Conservation (phyloP, 148 eudicot genomes). For the Heliosperma pusillum region DNA sequence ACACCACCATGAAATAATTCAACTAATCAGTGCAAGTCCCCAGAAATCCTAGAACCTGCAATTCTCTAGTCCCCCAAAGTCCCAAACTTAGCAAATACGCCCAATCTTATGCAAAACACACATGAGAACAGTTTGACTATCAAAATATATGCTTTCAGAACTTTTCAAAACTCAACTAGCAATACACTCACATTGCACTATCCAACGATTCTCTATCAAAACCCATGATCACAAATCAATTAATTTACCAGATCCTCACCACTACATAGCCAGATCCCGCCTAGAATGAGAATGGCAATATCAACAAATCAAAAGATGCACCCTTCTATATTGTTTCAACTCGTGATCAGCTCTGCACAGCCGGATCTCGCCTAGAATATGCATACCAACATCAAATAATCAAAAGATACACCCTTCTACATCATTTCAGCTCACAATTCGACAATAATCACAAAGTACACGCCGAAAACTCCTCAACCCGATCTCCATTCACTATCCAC, state of each 20-base stretch:
- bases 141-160: background rate
- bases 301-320: no score
- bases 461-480: background rate
- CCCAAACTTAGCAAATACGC: background rate
- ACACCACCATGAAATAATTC: background rate
- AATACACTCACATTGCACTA: background rate
- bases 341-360: background rate
- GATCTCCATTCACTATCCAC: background rate
- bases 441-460: background rate
- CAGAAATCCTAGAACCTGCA: background rate
- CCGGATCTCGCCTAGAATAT: background rate
- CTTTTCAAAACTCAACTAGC: background rate
- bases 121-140: background rate
- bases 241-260: no score
- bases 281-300: background rate
- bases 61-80: background rate
- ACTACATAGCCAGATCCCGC: background rate
- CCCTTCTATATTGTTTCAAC: no score
- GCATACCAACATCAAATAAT: background rate
- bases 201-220: background rate
- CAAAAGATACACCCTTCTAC: background rate
- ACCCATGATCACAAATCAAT: background rate
- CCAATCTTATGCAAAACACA: background rate
- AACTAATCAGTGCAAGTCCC: background rate
- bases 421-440: background rate